Base-by-base conservation (phyloP, 2,329 filamentous ascomycete species). In the Sporothrix variecibatus region DNA sequence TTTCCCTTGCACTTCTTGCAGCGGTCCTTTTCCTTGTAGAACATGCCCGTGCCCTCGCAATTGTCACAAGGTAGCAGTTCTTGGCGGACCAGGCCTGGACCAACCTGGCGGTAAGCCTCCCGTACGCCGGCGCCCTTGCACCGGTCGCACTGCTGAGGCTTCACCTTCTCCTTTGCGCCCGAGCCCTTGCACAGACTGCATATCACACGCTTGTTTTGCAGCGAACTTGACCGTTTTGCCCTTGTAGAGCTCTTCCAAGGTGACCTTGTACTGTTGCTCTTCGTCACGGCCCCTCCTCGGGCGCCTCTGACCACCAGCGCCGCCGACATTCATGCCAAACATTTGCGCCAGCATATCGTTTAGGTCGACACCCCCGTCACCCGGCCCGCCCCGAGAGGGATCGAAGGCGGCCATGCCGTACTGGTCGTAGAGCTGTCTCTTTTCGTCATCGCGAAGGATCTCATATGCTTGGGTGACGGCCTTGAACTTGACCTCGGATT, bases 1-100 rank as follows among this genome's bases (percentile, higher is more conserved):
- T 93, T 93, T 80, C 96, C 96, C 85, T 98, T 98, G 90, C 96
- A 99, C 86, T 96, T 98, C 87, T 97, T 97, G 87, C 96, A 99
- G 81, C 94, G 94, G 80, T 99, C 96, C 86, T 98, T 98, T 80
- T 97, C 94, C 83, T 95, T 95, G 85, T 91, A 97, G 80, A 95
- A 91, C 80, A 91, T 91, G 6, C 96, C 96, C n/a, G 91, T 89
- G 46, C 95, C 95, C 75, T 91, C 88, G 84, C 96, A 99, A 79
- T 92, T 91, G 79, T 92, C 91, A 83, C 96, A 99, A 49, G 91
- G 83, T 51, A 95, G 90, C 7, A 91, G 90, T 79, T 94, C 92
- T 79, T 94, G 92, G 40, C 94, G 93, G 76, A 97, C 91, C 81
- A 98, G 86, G 75, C 95, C 94, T 26, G 95, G 94, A 0, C 95